phyloP scores from a whole-genome alignment of 2,329 filamentous ascomycete genomes.

The Curvularia verruculosa region DNA sequence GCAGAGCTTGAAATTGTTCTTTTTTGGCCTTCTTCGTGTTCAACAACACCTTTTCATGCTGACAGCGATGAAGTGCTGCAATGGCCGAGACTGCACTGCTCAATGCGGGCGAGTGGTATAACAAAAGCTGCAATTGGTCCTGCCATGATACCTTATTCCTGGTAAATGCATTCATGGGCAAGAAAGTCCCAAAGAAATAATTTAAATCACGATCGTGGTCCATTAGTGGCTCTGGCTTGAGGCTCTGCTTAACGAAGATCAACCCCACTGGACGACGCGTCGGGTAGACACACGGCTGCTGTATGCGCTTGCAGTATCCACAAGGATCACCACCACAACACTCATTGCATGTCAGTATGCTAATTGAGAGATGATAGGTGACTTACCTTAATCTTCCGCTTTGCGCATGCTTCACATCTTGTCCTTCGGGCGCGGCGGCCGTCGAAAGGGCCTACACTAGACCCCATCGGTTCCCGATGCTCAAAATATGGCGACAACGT shows the following conservation, averaged over 20 bases:
- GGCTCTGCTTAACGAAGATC: constrained; percentile 24
- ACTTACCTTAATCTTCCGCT: constrained; percentile 35
- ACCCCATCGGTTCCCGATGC: constrained; percentile 15
- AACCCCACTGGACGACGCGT: constrained; percentile 2
- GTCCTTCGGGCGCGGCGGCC: constrained; percentile 37
- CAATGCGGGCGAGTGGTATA: constrained; percentile 22
- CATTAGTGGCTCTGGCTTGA: neutral
- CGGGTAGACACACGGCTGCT: constrained; percentile 19
- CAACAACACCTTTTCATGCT: neutral
- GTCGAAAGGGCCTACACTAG: constrained; percentile 33
- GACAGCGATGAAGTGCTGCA: neutral
- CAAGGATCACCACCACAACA: constrained; percentile 35
- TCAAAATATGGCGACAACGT: neutral
- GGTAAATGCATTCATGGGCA: constrained; percentile 30
- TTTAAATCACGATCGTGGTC: constrained; percentile 16
- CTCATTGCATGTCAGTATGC: constrained; percentile 11
- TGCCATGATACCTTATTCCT: constrained; percentile 11
- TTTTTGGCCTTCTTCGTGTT: neutral
- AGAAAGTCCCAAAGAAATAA: constrained; percentile 33
- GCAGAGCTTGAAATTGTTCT: neutral
- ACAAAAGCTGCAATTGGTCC: constrained; percentile 19
- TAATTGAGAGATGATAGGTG: neutral
- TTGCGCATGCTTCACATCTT: constrained; percentile 33
- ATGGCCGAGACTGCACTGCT: constrained; percentile 1
- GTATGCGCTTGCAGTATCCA: constrained; percentile 25